phyloP scores from a whole-genome alignment of 176 grass and related monocot species.

The Luzula sylvatica region DNA sequence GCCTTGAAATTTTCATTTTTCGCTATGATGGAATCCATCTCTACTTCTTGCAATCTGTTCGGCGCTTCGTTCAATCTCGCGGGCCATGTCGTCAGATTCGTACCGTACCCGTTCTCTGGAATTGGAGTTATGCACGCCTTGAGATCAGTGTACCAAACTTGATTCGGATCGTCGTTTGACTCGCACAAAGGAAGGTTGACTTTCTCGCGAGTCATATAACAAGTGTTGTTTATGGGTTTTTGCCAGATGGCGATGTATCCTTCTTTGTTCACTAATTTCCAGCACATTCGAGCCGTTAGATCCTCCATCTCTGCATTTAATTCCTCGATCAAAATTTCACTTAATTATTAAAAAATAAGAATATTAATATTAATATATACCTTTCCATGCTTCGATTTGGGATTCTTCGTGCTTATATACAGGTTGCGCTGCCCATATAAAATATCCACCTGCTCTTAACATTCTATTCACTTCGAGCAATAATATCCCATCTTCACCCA shows the following conservation, averaged over 20 bases:
- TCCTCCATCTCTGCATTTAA: conserved; percentile 31
- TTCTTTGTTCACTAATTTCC: conserved; percentile 39
- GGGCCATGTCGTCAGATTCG: conserved; percentile 39
- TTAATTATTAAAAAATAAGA: background rate
- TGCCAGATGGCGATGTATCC: conserved; percentile 50
- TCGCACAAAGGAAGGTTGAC: conserved; percentile 25
- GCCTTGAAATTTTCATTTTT: conserved; percentile 37
- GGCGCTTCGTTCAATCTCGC: conserved; percentile 29
- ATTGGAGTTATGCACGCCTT: conserved; percentile 36
- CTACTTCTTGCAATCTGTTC: conserved; percentile 30
- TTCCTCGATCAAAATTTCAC: no score
- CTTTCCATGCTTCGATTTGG: conserved; percentile 45
- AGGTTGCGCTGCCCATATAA: conserved; percentile 54
- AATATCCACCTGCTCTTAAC: conserved; percentile 48
- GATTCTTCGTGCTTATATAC: conserved; percentile 51
- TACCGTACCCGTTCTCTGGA: conserved; percentile 32
- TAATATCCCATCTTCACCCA: conserved; percentile 36
- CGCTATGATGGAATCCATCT: conserved; percentile 38
- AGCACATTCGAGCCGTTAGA: conserved; percentile 31
- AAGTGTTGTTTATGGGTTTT: conserved; percentile 41
- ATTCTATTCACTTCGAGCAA: conserved; percentile 48
- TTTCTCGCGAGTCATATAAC: conserved; percentile 15
- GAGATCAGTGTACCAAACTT: conserved; percentile 33
- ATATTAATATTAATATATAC: conserved; percentile 1
- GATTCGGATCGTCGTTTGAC: conserved; percentile 24